Conservation (phyloP, 352 stramenopile species). For the Phytophthora sojae region DNA sequence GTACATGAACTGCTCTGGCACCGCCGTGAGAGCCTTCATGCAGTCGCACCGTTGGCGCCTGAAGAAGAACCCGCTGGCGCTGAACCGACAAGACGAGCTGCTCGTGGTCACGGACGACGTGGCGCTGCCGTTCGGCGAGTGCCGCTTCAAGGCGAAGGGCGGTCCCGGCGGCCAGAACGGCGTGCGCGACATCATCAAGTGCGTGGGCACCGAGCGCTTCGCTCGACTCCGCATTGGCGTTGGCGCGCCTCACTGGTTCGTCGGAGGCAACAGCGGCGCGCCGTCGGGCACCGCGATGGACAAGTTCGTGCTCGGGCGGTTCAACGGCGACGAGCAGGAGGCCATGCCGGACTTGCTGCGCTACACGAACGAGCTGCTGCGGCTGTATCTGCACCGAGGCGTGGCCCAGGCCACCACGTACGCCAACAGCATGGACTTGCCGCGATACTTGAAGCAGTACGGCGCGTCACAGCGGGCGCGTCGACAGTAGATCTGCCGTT, state of each 20-base stretch:
- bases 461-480: constrained; percentile 19
- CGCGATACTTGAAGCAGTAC: constrained; percentile 52
- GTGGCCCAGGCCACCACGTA: constrained; percentile 73
- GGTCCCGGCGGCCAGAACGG: constrained; percentile 85
- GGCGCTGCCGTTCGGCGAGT: constrained; percentile 80
- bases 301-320: constrained; percentile 82
- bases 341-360: constrained; percentile 61
- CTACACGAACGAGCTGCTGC: constrained; percentile 82
- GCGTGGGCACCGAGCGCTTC: constrained; percentile 80
- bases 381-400: constrained; percentile 83
- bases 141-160: constrained; percentile 83
- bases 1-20: constrained; percentile 90
- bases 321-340: constrained; percentile 85
- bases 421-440: constrained; percentile 84
- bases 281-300: constrained; percentile 84
- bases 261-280: constrained; percentile 64
- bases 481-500: constrained; percentile 23
- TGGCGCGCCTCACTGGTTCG: constrained; percentile 83
- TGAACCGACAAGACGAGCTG: constrained; percentile 88
- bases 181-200: constrained; percentile 88
- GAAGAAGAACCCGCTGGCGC: constrained; percentile 82
- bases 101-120: constrained; percentile 88
- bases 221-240: constrained; percentile 85
- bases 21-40: constrained; percentile 82
- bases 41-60: constrained; percentile 81